Evolutionary conservation across 202 grass and related monocot genomes (phyloP), one percentile per base, ranked within the genome.

Genomic region (Digitaria exilis): DNA sequence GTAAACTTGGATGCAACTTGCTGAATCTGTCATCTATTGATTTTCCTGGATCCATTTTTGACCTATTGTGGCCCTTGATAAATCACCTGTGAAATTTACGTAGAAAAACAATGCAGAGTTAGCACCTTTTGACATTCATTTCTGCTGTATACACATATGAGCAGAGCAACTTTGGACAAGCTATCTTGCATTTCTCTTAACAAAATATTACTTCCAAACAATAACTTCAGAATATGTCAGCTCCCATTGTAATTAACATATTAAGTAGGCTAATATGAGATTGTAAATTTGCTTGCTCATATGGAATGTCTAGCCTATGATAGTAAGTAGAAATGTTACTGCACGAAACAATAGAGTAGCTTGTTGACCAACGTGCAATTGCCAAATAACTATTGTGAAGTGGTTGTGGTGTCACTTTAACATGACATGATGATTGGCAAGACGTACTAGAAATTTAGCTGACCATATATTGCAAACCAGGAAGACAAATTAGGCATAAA

Each of bases 1-100:
- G 79, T 5, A 88, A 93, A 75, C 82, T 83, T 68, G 91, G 88
- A 58, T 93, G 91, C 44, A 93, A 73, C 70, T 93, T 93, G 41
- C 78, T 80, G 63, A 93, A 81, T 24, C 75, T 87, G 69, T 86
- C 91, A 51, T 94, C 85, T 56, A 90, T 84, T 34, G 65, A 80
- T 81, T 84, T 88, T 61, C 28, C 83, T 80, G 71, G 29, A 52
- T 80, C 85, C 91, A 94, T 94, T 56, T 61, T 90, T 21, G 17
- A 80, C 37, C 9, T 87, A 69, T 48, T 58, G 64, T 58, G 21
- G 45, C 48, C 46, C 48, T 31, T n/a, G 63, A 87, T 75, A 84
- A 84, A 84, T 76, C 67, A 84, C 76, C 88, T 90, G 80, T 48
- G 3, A 65, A 81, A 81, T 56, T 81, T 64, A 32, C 28, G 71